These are phyloP conservation scores for Fusarium concolor DNA, from an alignment of 2,329 filamentous ascomycete genomes.

Conservation along the genomic window DNA sequence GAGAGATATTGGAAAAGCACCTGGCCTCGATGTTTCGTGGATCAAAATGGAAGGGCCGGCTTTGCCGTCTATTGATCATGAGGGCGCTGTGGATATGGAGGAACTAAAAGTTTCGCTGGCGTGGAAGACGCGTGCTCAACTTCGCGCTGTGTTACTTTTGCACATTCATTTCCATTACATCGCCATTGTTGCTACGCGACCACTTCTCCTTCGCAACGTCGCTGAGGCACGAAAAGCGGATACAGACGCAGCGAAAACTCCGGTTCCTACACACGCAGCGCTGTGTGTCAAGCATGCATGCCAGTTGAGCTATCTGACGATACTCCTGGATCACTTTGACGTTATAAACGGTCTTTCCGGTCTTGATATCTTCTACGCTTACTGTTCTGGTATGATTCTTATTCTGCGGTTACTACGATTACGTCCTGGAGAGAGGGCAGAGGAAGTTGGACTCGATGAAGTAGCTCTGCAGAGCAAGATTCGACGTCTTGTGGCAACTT, in stretches of 20 bases:
- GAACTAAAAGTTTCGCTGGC: conserved; percentile 44
- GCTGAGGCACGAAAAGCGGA: conserved; percentile 15
- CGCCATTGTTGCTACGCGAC: conserved; percentile 49
- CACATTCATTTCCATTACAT: conserved; percentile 51
- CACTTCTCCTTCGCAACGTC: conserved; percentile 46
- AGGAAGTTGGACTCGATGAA: conserved; percentile 7
- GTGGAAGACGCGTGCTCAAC: conserved; percentile 45
- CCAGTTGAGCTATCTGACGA: conserved; percentile 48
- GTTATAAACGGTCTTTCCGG: conserved; percentile 51
- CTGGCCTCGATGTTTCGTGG: conserved; percentile 28
- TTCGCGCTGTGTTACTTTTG: conserved; percentile 47
- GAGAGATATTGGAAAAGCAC: conserved; percentile 23
- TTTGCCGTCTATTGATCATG: background rate
- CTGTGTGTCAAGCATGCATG: conserved; percentile 47
- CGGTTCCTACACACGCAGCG: conserved; percentile 12
- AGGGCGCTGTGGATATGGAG: conserved; percentile 40
- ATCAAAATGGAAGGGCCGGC: conserved; percentile 11
- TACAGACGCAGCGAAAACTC: background rate
- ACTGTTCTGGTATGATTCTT: conserved; percentile 49
- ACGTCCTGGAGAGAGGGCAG: background rate
- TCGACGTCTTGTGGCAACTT: conserved; percentile 10
- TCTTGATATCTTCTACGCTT: conserved; percentile 52
- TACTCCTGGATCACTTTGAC: conserved; percentile 50
- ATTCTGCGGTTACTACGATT: conserved; percentile 30
- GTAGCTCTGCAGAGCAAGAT: conserved; percentile 21